These are phyloP conservation scores for Dioszegia hungarica DNA, from an alignment of 768 basidiomycete species.

Conservation along the genomic window DNA sequence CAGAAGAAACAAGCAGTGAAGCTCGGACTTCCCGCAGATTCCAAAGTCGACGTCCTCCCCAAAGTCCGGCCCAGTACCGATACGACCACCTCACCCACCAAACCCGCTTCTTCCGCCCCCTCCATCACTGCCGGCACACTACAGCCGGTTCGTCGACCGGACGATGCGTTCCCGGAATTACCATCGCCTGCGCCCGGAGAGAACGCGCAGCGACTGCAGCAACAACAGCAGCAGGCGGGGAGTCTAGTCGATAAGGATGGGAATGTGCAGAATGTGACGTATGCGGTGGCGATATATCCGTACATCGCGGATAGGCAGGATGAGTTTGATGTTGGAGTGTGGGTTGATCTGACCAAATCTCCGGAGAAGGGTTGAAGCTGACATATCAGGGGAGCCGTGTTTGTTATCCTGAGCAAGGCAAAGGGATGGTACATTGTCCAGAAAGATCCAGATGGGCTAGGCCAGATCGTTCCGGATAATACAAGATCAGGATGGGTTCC, in stretches of 20 bases:
- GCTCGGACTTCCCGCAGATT: constrained; percentile 27
- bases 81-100: constrained; percentile 26
- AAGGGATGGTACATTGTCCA: constrained; percentile 99
- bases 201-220: constrained; percentile 5
- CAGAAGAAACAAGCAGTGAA: constrained; percentile 91
- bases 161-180: constrained; percentile 43
- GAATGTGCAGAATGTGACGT: constrained; percentile 59
- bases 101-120: constrained; percentile 10
- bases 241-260: constrained; percentile 51
- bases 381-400: constrained; percentile 72
- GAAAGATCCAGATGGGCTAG: constrained; percentile 79
- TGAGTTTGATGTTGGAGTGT: constrained; percentile 97
- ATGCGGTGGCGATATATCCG: constrained; percentile 96
- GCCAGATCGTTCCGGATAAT: constrained; percentile 67
- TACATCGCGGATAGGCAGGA: constrained; percentile 98
- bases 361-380: background rate
- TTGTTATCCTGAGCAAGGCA: constrained; percentile 86
- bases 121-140: constrained; percentile 11
- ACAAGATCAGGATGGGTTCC: constrained; percentile 94
- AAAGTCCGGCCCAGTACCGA: constrained; percentile 28
- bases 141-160: constrained; percentile 17
- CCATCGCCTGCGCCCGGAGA: constrained; percentile 42
- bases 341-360: constrained; percentile 47
- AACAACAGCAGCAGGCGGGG: constrained; percentile 11
- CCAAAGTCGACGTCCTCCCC: constrained; percentile 25